phyloP scores from a whole-genome alignment of 805 yeast genomes.

The Metschnikowia sp. region DNA sequence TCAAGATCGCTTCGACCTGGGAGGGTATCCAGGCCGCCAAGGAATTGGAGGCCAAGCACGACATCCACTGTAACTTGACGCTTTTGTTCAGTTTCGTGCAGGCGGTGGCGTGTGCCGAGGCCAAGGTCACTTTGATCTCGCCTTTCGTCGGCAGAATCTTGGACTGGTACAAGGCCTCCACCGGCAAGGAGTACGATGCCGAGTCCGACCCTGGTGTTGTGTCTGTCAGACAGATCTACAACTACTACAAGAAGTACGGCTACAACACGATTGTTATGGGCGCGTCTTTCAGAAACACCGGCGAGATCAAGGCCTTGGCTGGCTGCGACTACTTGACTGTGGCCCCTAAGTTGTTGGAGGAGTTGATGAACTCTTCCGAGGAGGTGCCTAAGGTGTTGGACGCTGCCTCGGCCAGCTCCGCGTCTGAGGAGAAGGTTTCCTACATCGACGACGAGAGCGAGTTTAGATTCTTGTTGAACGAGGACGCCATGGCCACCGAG shows the following conservation, averaged over 20 bases:
- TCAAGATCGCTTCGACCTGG: constrained; percentile 97
- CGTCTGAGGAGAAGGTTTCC: constrained; percentile 58
- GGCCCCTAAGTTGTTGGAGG: constrained; percentile 88
- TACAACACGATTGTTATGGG: constrained; percentile 99
- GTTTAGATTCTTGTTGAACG: constrained; percentile 89
- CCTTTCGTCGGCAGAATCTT: constrained; percentile 99
- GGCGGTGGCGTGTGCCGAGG: constrained; percentile 99
- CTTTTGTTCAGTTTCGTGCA: constrained; percentile 91
- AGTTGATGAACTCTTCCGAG: constrained; percentile 73
- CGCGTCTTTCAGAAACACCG: constrained; percentile 97
- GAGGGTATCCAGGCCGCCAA: constrained; percentile 99
- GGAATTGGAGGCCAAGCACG: constrained; percentile 87
- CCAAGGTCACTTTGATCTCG: constrained; percentile 89
- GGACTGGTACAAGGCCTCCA: constrained; percentile 95
- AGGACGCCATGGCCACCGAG: constrained; percentile 98
- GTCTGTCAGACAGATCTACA: constrained; percentile 84
- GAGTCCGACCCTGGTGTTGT: constrained; percentile 94
- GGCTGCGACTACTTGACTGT: constrained; percentile 97
- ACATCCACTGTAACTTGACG: constrained; percentile 92
- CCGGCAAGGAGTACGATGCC: constrained; percentile 77
- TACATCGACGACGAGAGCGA: constrained; percentile 81
- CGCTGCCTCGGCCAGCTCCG: constrained; percentile 50
- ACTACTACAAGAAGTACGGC: constrained; percentile 96
- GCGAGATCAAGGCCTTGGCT: constrained; percentile 93
- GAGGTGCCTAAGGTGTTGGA: constrained; percentile 80